Percentiles rank a stretch among this genome's conserved stretches.
These are phyloP conservation scores for Syzygium malaccense DNA, from an alignment of 441 rosid species.

Conservation along the genomic window DNA sequence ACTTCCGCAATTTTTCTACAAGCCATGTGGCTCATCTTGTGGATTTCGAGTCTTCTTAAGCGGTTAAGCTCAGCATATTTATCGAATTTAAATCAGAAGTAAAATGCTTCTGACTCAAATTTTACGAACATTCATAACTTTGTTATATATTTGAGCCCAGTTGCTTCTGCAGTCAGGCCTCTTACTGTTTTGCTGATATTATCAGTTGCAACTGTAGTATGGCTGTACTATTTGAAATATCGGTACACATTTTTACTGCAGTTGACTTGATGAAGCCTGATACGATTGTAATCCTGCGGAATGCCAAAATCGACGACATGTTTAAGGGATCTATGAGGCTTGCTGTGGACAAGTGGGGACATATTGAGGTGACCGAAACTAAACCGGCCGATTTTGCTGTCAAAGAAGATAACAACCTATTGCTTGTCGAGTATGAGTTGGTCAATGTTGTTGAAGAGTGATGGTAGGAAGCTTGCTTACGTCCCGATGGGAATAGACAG, in stretches of 20 bases:
- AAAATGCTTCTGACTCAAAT: background rate
- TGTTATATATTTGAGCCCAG: background rate
- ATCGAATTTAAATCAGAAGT: background rate
- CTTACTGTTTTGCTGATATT: background rate
- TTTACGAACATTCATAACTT: background rate
- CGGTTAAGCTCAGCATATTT: background rate
- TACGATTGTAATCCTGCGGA: conserved; percentile 5
- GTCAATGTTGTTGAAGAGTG: conserved; percentile 12
- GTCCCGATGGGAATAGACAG: background rate
- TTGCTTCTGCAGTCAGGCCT: background rate
- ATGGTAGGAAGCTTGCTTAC: background rate
- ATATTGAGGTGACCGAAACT: conserved; percentile 6
- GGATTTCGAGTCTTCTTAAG: background rate
- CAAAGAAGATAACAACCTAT: conserved; percentile 7
- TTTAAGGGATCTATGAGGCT: conserved; percentile 18
- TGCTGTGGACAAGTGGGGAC: conserved; percentile 12
- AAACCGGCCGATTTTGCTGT: conserved; percentile 5
- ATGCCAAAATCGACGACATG: conserved; percentile 12
- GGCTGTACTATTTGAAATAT: background rate
- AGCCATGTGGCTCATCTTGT: background rate
- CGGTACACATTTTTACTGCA: background rate
- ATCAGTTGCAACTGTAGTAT: background rate
- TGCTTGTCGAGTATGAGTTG: conserved; percentile 9
- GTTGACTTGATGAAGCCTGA: conserved; percentile 8
- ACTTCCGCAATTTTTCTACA: background rate